These are phyloP conservation scores for Emericellopsis atlantica DNA, from an alignment of 2,329 filamentous ascomycete genomes.

Conservation along the genomic window DNA sequence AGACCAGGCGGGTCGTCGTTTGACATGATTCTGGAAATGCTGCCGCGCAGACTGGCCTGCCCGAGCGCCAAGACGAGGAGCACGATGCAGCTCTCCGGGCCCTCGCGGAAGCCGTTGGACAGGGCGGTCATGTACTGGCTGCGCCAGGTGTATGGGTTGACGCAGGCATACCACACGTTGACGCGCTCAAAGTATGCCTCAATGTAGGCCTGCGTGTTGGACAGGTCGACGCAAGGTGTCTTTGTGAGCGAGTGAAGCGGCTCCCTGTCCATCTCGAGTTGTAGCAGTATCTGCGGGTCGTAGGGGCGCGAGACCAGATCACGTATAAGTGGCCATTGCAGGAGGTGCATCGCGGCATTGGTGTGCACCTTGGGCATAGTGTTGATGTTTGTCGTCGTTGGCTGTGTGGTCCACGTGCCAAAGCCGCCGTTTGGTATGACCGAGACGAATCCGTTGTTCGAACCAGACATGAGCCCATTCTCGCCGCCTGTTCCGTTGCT, in stretches of 20 bases:
- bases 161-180: conserved; percentile 77
- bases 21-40: conserved; percentile 58
- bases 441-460: conserved; percentile 33
- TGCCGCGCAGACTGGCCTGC: conserved; percentile 62
- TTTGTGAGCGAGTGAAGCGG: conserved; percentile 57
- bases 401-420: conserved; percentile 54
- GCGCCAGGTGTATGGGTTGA: conserved; percentile 72
- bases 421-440: conserved; percentile 52
- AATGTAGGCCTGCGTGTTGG: conserved; percentile 62
- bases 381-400: conserved; percentile 53
- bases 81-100: conserved; percentile 72
- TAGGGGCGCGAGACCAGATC: conserved; percentile 67
- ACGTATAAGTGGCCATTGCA: conserved; percentile 71
- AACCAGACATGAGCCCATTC: conserved; percentile 31
- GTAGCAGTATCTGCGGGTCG: conserved; percentile 69
- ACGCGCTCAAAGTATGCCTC: conserved; percentile 71
- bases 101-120: conserved; percentile 64
- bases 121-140: conserved; percentile 64
- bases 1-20: conserved; percentile 63
- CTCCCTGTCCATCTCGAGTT: conserved; percentile 68
- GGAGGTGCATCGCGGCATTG: conserved; percentile 63
- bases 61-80: conserved; percentile 67
- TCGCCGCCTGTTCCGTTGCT: conserved; percentile 54
- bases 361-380: conserved; percentile 80
- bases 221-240: conserved; percentile 55